Percentiles rank a stretch among this genome's conserved stretches.
Evolutionary conservation across 108 stramenopile genomes (phyloP).

Genomic region (Nitzschia sp.): DNA sequence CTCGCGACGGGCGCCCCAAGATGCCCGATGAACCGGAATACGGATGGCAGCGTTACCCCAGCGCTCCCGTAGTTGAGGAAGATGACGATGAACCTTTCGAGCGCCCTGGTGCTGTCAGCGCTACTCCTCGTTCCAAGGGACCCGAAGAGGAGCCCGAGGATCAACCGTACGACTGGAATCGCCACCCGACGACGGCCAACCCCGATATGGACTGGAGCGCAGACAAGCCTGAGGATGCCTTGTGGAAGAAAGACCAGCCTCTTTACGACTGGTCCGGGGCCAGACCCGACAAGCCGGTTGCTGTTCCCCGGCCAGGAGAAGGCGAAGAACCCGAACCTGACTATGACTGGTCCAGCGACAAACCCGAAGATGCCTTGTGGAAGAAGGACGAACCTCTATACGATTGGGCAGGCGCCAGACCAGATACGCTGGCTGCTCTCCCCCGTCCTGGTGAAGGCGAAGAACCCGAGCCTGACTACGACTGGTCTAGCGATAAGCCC

Average conservation of each 20-base stretch:
- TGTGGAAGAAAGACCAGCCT: slow-evolving; percentile 14
- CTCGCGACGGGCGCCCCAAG: slow-evolving; percentile 27
- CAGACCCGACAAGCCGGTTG: slow-evolving; percentile 6
- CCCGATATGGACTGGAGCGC: slow-evolving; percentile 19
- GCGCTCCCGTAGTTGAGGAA: slow-evolving; percentile 3
- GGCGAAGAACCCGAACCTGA: slow-evolving; percentile 10
- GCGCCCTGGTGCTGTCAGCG: neutral
- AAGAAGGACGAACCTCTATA: slow-evolving; percentile 31
- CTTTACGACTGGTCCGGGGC: slow-evolving; percentile 33
- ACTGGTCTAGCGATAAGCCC: slow-evolving; percentile 24
- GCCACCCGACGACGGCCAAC: neutral
- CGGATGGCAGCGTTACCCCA: slow-evolving; percentile 19
- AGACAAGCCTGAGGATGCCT: slow-evolving; percentile 12
- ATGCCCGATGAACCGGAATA: slow-evolving; percentile 10
- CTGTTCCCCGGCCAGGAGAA: slow-evolving; percentile 16
- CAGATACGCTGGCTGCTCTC: slow-evolving; percentile 1
- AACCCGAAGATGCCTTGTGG: slow-evolving; percentile 18
- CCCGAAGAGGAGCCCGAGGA: slow-evolving; percentile 4
- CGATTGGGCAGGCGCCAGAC: slow-evolving; percentile 25
- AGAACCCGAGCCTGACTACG: slow-evolving; percentile 14
- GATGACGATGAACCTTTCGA: slow-evolving; percentile 18
- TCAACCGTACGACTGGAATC: slow-evolving; percentile 3
- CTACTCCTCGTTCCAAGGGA: neutral
- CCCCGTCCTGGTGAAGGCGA: slow-evolving; percentile 29
- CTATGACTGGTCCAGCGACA: slow-evolving; percentile 13